Evolutionary conservation across 1,284 basidiomycete species (phyloP).

Genomic region (Ganoderma sinense): DNA sequence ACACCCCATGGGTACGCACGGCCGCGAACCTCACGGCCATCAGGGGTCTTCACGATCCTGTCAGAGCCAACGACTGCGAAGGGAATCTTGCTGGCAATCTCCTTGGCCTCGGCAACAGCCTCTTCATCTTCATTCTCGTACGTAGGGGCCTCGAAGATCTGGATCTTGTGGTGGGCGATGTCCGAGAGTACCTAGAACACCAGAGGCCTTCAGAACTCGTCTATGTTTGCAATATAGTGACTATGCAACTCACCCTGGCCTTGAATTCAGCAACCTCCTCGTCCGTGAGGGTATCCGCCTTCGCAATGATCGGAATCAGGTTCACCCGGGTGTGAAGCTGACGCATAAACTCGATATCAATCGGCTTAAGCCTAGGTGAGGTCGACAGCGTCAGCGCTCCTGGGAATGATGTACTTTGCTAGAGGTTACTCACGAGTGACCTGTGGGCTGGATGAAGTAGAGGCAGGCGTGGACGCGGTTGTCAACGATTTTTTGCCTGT

Average conservation of each 20-base stretch:
- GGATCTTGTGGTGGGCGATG: constrained; percentile 92
- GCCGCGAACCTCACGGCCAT: constrained; percentile 91
- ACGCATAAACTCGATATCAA: constrained; percentile 98
- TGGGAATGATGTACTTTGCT: not conserved
- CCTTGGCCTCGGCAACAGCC: constrained; percentile 93
- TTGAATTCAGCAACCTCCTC: constrained; percentile 95
- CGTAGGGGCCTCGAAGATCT: constrained; percentile 94
- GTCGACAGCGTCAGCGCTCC: constrained; percentile 11
- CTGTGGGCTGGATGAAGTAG: constrained; percentile 98
- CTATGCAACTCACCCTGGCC: constrained; percentile 67
- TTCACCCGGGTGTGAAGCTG: constrained; percentile 96
- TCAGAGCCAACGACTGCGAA: constrained; percentile 97
- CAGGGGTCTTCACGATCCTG: constrained; percentile 78
- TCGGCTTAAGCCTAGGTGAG: constrained; percentile 82
- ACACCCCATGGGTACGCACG: constrained; percentile 97
- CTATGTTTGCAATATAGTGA: no score
- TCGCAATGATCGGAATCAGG: constrained; percentile 96
- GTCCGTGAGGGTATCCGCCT: constrained; percentile 95
- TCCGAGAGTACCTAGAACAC: constrained; percentile 81
- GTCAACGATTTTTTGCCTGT: constrained; percentile 86
- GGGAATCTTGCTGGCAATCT: constrained; percentile 96
- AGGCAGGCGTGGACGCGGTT: constrained; percentile 94
- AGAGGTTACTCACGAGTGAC: constrained; percentile 85
- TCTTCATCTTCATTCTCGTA: constrained; percentile 99
- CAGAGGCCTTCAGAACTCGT: not conserved